A percentile compares a stretch with the other conserved stretches of the same genome.
phyloP scores from a whole-genome alignment of 2,329 filamentous ascomycete genomes.

The Fusarium dimerum region DNA sequence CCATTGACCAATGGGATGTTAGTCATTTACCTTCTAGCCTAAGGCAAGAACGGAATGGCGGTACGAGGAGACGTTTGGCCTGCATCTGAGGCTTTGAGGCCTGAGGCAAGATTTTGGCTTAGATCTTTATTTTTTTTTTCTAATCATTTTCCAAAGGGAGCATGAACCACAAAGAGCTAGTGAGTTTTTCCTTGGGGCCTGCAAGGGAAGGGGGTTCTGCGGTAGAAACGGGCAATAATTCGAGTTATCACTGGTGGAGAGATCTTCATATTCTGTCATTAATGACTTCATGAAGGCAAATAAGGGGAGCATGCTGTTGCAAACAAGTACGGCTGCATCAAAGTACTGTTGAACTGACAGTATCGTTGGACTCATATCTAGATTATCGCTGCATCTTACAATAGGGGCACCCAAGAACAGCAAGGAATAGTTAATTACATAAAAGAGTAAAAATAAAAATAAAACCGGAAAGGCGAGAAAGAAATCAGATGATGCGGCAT shows the following conservation, averaged over 20 bases:
- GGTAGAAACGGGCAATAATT: too few species aligned
- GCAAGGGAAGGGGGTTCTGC: constrained; percentile 16
- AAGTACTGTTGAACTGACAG: not conserved
- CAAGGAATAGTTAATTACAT: not conserved
- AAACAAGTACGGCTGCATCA: not conserved
- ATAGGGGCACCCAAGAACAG: not conserved
- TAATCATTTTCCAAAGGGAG: not conserved
- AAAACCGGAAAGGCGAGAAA: too few species aligned
- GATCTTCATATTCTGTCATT: constrained; percentile 12
- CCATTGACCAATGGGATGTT: constrained; percentile 20
- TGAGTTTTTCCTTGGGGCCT: constrained; percentile 12
- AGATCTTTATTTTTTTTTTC: too few species aligned
- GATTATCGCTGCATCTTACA: not conserved
- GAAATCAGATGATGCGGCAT: constrained; percentile 19
- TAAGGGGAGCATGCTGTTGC: not conserved
- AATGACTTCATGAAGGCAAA: constrained; percentile 16
- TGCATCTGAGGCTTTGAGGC: too few species aligned
- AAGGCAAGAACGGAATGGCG: constrained; percentile 8
- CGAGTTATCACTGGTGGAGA: too few species aligned
- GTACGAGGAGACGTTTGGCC: not conserved
- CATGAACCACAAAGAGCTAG: constrained; percentile 11
- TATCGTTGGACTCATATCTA: not conserved
- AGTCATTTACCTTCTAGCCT: constrained; percentile 6
- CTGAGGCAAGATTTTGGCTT: not conserved
- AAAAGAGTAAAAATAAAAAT: too few species aligned